Percentiles rank a stretch among this genome's conserved stretches.
Evolutionary conservation across 2,329 filamentous ascomycete species (phyloP).

Genomic region (Verticillium tricorpus): DNA sequence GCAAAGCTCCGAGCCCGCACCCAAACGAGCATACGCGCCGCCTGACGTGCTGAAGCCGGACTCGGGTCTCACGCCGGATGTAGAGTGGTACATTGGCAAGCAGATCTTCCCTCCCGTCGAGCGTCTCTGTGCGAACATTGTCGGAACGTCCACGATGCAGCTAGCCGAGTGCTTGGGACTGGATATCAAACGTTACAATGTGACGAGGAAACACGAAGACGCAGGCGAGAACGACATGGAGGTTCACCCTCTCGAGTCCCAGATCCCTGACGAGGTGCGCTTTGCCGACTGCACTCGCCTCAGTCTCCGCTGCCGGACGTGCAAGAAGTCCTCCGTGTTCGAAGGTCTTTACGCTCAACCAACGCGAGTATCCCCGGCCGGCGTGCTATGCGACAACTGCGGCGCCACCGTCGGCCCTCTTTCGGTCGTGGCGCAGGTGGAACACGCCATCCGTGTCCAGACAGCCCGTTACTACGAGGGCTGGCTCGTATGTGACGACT

Average conservation of each 20-base stretch:
- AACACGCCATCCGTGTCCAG: conserved; percentile 73
- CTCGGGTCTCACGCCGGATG: conserved; percentile 73
- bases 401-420: conserved; percentile 61
- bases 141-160: conserved; percentile 83
- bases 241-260: conserved; percentile 88
- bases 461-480: conserved; percentile 86
- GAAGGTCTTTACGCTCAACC: conserved; percentile 64
- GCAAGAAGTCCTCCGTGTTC: conserved; percentile 68
- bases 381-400: conserved; percentile 72
- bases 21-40: conserved; percentile 84
- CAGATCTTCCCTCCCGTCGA: conserved; percentile 98
- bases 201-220: conserved; percentile 40
- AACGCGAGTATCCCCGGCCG: conserved; percentile 64
- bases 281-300: conserved; percentile 79
- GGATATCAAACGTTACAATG: conserved; percentile 78
- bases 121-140: conserved; percentile 93
- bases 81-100: conserved; percentile 98
- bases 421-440: conserved; percentile 79
- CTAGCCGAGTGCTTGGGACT: conserved; percentile 92
- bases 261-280: conserved; percentile 85
- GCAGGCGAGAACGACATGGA: conserved; percentile 56
- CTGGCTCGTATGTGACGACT: conserved; percentile 86
- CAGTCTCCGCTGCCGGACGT: conserved; percentile 73
- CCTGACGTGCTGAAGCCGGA: conserved; percentile 79
- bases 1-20: conserved; percentile 62